A percentile compares a stretch with the other conserved stretches of the same genome.
phyloP scores from a whole-genome alignment of 176 grass and related monocot species.

The Thinopyrum elongatum region DNA sequence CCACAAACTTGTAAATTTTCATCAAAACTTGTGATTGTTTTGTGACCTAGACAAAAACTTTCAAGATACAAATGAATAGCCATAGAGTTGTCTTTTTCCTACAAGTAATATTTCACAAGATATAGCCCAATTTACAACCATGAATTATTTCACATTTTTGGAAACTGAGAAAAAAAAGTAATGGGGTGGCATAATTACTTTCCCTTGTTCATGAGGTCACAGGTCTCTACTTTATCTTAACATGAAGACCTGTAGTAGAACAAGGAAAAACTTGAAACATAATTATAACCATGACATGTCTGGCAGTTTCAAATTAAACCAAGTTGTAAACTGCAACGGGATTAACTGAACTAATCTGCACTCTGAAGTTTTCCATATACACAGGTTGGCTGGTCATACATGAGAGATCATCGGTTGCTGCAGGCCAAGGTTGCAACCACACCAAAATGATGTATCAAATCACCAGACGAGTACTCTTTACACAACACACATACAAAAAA shows the following conservation, averaged over 20 bases:
- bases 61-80: neutral
- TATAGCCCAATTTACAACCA: neutral
- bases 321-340: neutral
- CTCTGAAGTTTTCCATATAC: conserved; percentile 23
- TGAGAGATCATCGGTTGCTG: neutral
- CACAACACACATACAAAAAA: neutral
- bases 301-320: neutral
- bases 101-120: too few species aligned
- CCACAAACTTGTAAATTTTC: neutral
- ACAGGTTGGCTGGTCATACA: conserved; percentile 19
- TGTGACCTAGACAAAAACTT: neutral
- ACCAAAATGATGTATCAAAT: conserved; percentile 25
- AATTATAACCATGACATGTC: neutral
- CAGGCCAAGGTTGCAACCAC: conserved; percentile 16
- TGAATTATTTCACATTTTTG: neutral
- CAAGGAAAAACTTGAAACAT: neutral
- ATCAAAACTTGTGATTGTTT: neutral
- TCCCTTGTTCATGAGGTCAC: neutral
- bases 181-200: neutral
- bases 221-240: neutral
- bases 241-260: neutral
- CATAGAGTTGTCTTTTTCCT: too few species aligned
- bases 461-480: conserved; percentile 18
- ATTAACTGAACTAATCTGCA: neutral
- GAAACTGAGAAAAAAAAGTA: neutral